Base-by-base conservation (phyloP, 1,284 basidiomycete species). In the Marasmius fiardii region DNA sequence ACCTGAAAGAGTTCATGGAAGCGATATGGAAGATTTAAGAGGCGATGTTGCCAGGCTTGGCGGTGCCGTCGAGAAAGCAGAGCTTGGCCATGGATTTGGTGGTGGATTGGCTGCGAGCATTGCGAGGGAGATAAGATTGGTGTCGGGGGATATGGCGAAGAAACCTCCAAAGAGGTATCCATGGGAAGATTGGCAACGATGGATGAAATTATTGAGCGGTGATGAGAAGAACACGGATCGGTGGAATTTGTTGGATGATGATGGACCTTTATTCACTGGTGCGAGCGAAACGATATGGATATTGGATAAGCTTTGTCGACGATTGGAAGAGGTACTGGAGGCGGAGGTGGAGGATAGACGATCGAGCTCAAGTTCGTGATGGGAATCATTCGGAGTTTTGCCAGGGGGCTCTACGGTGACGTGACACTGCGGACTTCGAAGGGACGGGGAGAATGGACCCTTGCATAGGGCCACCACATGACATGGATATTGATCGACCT, bases 211-310 rank as follows among this genome's bases (percentile, higher is more conserved):
- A 43, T 48, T 71, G 18, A 53, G 35, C 33, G 45, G 31, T 5
- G n/a, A 18, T 52, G 43, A n/a, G 43, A 53, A 37, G 45, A 58
- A 53, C 43, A 58, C 60, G 16, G 61, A 63, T 54, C 53, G 58
- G 2, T 71, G 69, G 69, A 67, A 67, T 2, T 74, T 71, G 72
- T 58, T 74, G 23, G 65, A 64, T 2, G 71, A 75, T 51, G 64
- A 72, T 0, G 72, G 74, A 10, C 74, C 74, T 12, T 59, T 76
- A 24, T 70, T 74, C 51, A 73, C 69, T 47, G 51, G 58, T 7
- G 61, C 63, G 14, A 67, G 65, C n/a, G 73, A 75, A 59, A 66
- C 69, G 33, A 64, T 71, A 52, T 74, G 74, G 73, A 51, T 76
- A 4, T 57, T 76, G 20, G 61, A 63, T 24, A 68, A 66, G 59